A percentile compares a stretch with the other conserved stretches of the same genome.
These are phyloP conservation scores for Pseudevernia furfuracea DNA, from an alignment of 495 filamentous ascomycete genomes.

Conservation along the genomic window DNA sequence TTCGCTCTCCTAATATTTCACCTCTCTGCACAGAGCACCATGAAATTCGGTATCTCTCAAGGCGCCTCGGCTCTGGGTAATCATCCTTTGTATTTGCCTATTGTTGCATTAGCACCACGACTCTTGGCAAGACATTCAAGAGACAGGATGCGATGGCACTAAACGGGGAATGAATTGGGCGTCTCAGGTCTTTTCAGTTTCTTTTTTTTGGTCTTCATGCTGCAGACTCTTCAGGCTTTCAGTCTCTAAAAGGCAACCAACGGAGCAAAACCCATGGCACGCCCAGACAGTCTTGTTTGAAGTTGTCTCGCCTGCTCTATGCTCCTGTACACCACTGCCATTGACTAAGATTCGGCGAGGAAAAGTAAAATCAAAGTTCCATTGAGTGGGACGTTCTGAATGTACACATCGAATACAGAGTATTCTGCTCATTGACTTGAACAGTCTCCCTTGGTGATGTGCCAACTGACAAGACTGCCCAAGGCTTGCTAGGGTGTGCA, in stretches of 20 bases:
- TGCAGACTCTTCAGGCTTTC: conserved; percentile 30
- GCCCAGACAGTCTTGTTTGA: conserved; percentile 11
- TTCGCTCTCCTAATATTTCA: neutral
- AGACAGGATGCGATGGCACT: neutral
- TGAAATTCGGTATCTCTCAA: neutral
- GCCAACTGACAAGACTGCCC: conserved; percentile 16
- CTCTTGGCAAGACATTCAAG: neutral
- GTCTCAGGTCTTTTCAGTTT: conserved; percentile 58
- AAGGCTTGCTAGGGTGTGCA: conserved; percentile 6
- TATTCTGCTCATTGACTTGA: conserved; percentile 15
- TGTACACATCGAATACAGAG: conserved; percentile 26
- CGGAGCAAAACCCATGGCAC: conserved; percentile 15
- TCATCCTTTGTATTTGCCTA: neutral
- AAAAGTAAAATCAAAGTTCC: conserved; percentile 27
- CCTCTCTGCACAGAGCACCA: neutral
- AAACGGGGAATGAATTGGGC: neutral
- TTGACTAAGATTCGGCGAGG: conserved; percentile 27
- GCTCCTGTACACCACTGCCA: conserved; percentile 32
- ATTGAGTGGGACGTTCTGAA: conserved; percentile 25
- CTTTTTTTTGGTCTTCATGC: conserved; percentile 41
- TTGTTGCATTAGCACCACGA: neutral
- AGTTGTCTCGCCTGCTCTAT: conserved; percentile 23
- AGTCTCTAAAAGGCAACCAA: conserved; percentile 28
- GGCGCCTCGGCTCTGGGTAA: neutral
- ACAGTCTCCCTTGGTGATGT: conserved; percentile 22